Conservation (phyloP, 2,329 filamentous ascomycete genomes). For the Dissoconium aciculare region DNA sequence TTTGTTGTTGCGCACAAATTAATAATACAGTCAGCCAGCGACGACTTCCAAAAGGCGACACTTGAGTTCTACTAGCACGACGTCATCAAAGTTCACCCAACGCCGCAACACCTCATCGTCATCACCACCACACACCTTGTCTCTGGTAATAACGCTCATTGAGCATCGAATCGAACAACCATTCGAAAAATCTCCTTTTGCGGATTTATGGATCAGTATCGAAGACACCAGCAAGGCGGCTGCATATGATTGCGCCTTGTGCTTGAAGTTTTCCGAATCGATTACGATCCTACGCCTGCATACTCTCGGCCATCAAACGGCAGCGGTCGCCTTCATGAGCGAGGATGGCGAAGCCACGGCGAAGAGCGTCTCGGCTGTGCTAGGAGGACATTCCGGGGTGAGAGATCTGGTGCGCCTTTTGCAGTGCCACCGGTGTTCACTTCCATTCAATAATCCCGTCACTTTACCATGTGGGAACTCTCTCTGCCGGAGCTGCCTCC, state of each 20-base stretch:
- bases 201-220: neutral
- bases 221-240: neutral
- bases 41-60: no score
- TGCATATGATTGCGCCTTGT: conserved; percentile 8
- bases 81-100: conserved; percentile 24
- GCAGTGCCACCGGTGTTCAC: conserved; percentile 62
- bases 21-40: no score
- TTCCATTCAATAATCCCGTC: conserved; percentile 51
- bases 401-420: conserved; percentile 56
- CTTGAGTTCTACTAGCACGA: no score
- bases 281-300: no score
- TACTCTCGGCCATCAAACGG: conserved; percentile 22
- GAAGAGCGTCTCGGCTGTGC: conserved; percentile 25
- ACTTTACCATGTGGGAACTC: conserved; percentile 71
- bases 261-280: conserved; percentile 7
- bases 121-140: neutral
- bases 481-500: conserved; percentile 62
- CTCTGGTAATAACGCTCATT: neutral
- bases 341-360: conserved; percentile 52
- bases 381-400: conserved; percentile 36
- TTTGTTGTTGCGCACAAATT: no score
- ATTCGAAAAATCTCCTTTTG: neutral
- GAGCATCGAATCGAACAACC: neutral
- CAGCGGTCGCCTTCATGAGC: conserved; percentile 78
- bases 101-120: conserved; percentile 1